A percentile compares a stretch with the other conserved stretches of the same genome.
Conservation (phyloP, 148 eudicot species). For the Talinum fruticosum region DNA sequence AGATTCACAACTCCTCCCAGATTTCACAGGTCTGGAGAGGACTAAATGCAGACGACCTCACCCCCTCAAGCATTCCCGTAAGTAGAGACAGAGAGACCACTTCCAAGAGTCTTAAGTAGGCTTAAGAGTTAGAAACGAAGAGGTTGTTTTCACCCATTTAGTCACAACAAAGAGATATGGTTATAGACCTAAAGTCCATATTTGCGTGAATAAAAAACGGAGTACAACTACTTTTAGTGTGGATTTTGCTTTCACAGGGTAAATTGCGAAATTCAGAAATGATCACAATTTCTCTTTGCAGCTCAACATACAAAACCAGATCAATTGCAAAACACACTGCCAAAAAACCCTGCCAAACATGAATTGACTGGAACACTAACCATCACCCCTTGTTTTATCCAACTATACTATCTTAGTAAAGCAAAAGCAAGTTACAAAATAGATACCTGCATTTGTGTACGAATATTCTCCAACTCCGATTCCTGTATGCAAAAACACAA, state of each 20-base stretch:
- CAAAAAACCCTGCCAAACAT: not conserved
- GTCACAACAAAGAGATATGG: not conserved
- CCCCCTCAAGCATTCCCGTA: no score
- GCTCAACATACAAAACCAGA: no score
- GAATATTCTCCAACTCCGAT: conserved; percentile 85
- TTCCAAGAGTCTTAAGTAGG: no score
- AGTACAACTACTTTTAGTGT: no score
- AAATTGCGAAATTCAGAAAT: no score
- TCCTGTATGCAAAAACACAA: conserved; percentile 47
- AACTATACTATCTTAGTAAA: not conserved
- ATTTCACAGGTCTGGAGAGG: no score
- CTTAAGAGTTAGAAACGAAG: not conserved
- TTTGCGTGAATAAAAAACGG: not conserved
- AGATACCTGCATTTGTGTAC: conserved; percentile 82
- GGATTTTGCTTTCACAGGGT: no score
- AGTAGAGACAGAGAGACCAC: no score
- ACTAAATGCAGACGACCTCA: no score
- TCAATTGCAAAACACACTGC: not conserved
- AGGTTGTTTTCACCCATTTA: not conserved
- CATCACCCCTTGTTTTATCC: not conserved
- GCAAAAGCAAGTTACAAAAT: conserved; percentile 11
- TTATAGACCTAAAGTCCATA: not conserved
- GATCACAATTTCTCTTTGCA: not conserved
- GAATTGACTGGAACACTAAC: not conserved
- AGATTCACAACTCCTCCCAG: no score